Evolutionary conservation across 768 basidiomycete genomes (phyloP), one percentile per base, ranked within the genome.

Genomic region (Hericium alpestre): DNA sequence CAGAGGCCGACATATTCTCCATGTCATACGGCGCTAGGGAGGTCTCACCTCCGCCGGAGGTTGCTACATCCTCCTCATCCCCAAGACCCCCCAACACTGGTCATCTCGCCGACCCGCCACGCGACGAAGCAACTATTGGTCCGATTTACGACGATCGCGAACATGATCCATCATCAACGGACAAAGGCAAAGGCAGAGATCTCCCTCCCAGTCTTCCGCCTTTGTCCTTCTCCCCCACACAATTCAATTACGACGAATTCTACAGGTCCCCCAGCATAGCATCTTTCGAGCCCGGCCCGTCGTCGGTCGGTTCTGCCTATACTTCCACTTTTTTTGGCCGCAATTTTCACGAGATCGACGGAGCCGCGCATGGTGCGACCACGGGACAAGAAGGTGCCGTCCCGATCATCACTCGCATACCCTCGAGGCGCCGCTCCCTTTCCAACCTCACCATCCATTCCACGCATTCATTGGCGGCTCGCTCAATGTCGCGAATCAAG

Each of bases 121-220:
- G 15, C 43, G 43, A 46, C 43, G 43, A 51, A 16, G 48, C 41
- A 57, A 60, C 25, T 25, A 25, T 25, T 25, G 25, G 3, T 20
- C 22, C 5, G 49, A 52, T 62, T 23, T 51, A 41, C 46, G 56
- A 63, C 16, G 61, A 58, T 46, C 53, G 55, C 4, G 61, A 57
- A 46, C 57, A 16, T 23, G 32, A 54, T 46, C 32, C 37, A 38
- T 38, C 56, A n/a, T 41, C 41, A 40, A 63, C 48, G 58, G 60
- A 66, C 63, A 64, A 89, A 85, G 71, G 81, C 76, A 63, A 86
- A 79, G 70, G 83, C 74, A 54, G 70, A 52, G 70, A 73, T 63
- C 58, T 66, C 38, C 79, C 84, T 49, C 82, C 86, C 57, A 74
- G 74, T 66, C 75, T 87, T 59, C 84, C 87, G 58, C 84, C 86